Evolutionary conservation across 768 basidiomycete species (phyloP).

Genomic region (Pulveroboletus sp.): DNA sequence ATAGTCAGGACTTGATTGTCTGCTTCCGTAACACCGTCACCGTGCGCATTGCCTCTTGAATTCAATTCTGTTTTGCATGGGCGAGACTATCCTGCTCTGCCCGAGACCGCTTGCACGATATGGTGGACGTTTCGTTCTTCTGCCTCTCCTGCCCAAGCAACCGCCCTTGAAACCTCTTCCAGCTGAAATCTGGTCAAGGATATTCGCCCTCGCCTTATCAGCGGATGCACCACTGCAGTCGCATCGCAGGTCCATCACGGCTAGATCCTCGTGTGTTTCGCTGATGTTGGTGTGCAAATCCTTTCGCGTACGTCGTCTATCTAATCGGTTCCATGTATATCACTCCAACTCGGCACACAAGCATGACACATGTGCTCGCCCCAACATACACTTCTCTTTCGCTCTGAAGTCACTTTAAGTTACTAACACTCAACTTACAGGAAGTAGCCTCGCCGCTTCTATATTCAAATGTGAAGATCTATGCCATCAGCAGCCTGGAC

Average conservation of each 20-base stretch:
- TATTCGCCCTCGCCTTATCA: constrained; percentile 43
- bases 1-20: background rate
- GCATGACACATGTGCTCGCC: background rate
- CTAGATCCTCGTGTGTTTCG: constrained; percentile 21
- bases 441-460: constrained; percentile 64
- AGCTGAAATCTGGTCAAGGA: constrained; percentile 65
- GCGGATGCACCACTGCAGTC: constrained; percentile 6
- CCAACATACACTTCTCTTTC: background rate
- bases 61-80: constrained; percentile 23
- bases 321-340: background rate
- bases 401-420: background rate
- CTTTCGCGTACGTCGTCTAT: constrained; percentile 34
- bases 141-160: constrained; percentile 63
- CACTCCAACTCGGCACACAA: constrained; percentile 1
- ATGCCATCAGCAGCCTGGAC: constrained; percentile 43
- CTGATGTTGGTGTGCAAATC: constrained; percentile 39
- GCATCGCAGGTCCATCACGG: constrained; percentile 4
- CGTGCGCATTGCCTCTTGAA: background rate
- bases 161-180: constrained; percentile 57
- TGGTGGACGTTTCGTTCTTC: constrained; percentile 59
- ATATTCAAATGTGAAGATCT: constrained; percentile 53
- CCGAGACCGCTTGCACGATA: constrained; percentile 64
- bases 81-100: constrained; percentile 49
- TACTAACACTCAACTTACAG: constrained; percentile 37
- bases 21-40: constrained; percentile 5